These are phyloP conservation scores for Phytophthora agathidicida DNA, from an alignment of 352 stramenopile species.

Conservation along the genomic window DNA sequence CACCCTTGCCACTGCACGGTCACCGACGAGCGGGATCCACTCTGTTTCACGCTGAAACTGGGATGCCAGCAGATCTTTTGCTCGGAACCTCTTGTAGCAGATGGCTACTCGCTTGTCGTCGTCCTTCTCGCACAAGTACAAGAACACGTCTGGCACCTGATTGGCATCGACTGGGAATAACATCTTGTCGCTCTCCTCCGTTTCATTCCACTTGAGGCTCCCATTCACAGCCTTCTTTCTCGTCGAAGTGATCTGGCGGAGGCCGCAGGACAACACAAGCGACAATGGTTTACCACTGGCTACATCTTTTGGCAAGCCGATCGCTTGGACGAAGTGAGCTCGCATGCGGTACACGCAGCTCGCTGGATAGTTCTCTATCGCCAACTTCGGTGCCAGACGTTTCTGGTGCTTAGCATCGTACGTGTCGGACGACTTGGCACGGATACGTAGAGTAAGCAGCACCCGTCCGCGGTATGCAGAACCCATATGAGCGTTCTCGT, in stretches of 20 bases:
- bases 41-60: conserved; percentile 47
- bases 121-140: conserved; percentile 79
- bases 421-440: conserved; percentile 55
- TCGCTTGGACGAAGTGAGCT: conserved; percentile 65
- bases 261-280: conserved; percentile 59
- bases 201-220: conserved; percentile 83
- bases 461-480: conserved; percentile 87
- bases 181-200: conserved; percentile 73
- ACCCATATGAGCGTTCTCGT: conserved; percentile 50
- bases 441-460: conserved; percentile 61
- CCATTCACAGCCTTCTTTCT: conserved; percentile 67
- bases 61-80: conserved; percentile 57
- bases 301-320: conserved; percentile 52
- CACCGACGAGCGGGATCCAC: conserved; percentile 72
- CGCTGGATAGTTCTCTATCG: conserved; percentile 50
- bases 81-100: conserved; percentile 77
- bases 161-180: conserved; percentile 50
- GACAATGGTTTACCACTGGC: conserved; percentile 42
- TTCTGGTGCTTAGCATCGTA: conserved; percentile 82
- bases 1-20: conserved; percentile 64
- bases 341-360: conserved; percentile 69
- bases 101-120: conserved; percentile 63
- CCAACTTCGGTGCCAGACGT: conserved; percentile 55
- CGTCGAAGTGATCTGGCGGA: conserved; percentile 56
- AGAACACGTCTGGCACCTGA: conserved; percentile 84